Base-by-base conservation (phyloP, 2,329 filamentous ascomycete genomes). In the Colletotrichum magnum region DNA sequence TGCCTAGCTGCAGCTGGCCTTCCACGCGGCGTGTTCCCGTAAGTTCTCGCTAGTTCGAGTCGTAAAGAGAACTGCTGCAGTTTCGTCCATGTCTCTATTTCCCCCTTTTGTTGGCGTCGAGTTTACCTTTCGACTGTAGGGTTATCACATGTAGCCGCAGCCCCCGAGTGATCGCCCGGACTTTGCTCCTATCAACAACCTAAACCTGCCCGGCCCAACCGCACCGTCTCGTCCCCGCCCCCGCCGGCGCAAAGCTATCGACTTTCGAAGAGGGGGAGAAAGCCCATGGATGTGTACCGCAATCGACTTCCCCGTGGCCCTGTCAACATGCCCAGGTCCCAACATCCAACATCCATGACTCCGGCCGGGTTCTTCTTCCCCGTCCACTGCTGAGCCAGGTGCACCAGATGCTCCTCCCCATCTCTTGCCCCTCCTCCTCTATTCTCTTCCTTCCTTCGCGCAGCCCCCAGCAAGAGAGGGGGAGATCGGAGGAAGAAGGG, bases 211-310 rank as follows among this genome's bases (percentile, higher is more conserved):
- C 21, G 21, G 21, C 21, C 21, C 21, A 24, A 24, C 62, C 54
- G 66, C 66, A 65, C 66, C 61, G 54, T 66, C 43, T 47, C 18
- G 62, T 53, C 67, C 56, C 62, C 66, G 56, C 67, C 50, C 62
- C 67, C 67, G 50, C 51, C 67, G 61, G 54, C 61, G 54, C 61
- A 56, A 59, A 43, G 51, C 62, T 50, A 60, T 66, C 24, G 48
- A 52, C 39, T 32, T 62, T 57, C 32, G 16, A 21, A 6, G 32
- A 36, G 32, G 32, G 32, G 28, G 32, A 24, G 39, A 56, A 51
- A 47, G 15, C 32, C 56, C 51, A 28, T 45, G 43, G 56, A 28
- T 45, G 43, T 48, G 56, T 57, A 51, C 62, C 66, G 43, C 67
- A 57, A 47, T 66, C 59, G 51, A 66, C 56, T 51, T 54, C 50